Evolutionary conservation across 352 stramenopile genomes (phyloP).

Genomic region (Phytophthora syringae): DNA sequence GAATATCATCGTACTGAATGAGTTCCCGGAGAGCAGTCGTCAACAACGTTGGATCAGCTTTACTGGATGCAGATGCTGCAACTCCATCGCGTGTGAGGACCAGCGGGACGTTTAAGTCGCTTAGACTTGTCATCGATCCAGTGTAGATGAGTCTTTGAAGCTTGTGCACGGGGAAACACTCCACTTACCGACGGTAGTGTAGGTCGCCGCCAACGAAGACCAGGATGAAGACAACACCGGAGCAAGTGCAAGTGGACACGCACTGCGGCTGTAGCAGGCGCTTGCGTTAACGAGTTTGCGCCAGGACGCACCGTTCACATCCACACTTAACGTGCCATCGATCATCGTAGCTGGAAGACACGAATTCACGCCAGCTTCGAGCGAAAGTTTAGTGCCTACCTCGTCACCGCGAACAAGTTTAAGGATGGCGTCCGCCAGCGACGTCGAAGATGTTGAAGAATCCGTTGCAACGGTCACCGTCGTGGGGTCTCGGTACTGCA

Average conservation of each 20-base stretch:
- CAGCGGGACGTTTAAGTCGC: conserved; percentile 26
- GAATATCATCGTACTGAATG: conserved; percentile 51
- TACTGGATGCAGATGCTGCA: conserved; percentile 26
- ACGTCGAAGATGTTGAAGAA: conserved; percentile 6
- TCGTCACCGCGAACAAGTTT: conserved; percentile 38
- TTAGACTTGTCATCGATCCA: conserved; percentile 1
- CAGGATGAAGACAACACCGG: conserved; percentile 40
- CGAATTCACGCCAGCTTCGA: conserved; percentile 38
- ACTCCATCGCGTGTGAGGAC: conserved; percentile 23
- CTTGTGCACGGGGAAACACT: conserved; percentile 39
- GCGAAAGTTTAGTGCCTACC: conserved; percentile 33
- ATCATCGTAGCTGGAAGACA: conserved; percentile 33
- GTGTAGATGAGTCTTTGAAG: conserved; percentile 45
- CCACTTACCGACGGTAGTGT: conserved; percentile 47
- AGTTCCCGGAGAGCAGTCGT: conserved; percentile 29
- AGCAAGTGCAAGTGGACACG: conserved; percentile 49
- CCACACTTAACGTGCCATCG: conserved; percentile 17
- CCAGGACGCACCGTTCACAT: conserved; percentile 47
- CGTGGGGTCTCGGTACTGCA: conserved; percentile 24
- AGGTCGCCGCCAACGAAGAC: conserved; percentile 28
- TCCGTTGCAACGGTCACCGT: conserved; percentile 19
- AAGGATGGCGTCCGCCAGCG: conserved; percentile 47
- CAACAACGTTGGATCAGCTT: conserved; percentile 29
- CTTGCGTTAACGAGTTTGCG: conserved; percentile 57
- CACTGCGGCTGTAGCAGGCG: conserved; percentile 52